Evolutionary conservation across 2,329 filamentous ascomycete species (phyloP), one percentile per base, ranked within the genome.

Genomic region (Nannizziopsis arthrosporioides): DNA sequence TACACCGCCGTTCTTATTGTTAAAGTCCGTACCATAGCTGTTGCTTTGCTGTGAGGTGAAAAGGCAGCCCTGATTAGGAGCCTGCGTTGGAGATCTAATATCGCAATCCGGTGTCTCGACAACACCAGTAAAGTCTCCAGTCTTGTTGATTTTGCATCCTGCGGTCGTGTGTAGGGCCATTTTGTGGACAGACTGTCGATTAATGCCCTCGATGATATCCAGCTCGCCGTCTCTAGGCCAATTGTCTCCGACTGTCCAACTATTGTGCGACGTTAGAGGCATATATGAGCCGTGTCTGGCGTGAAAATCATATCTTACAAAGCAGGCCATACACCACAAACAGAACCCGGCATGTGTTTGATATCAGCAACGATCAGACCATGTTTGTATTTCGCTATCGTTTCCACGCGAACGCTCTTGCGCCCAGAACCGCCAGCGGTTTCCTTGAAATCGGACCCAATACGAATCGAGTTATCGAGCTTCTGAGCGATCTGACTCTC

Each of bases 141-240:
- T 61, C 58, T 71, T 72, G 54, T 61, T 60, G 58, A 85, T 74
- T 19, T 62, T 64, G 68, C 84, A 88, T 41, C 76, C 76, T 2
- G 70, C 54, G 8, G 65, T 64, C 1, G 84, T 85, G 69, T 86
- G 81, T 12, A 92, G 72, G 31, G 83, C 81, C 65, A 87, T 72
- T 40, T 72, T 65, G 62, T 84, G 77, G 50, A 71, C 66, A 2
- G 67, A 61, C 52, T 79, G 74, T 17, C 71, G 67, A 67, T 86
- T 85, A 56, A 87, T 81, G 34, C 83, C 84, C 68, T 89, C 85
- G 56, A 89, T 78, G 57, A 89, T 83, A 62, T 90, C 85, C 57
- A 90, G 84, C 66, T 89, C 85, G 41, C 84, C 84, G 6, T 71
- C 69, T 37, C 62, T 62, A 1, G 85, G 85, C 85, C 85, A 89